Evolutionary conservation across 2,329 filamentous ascomycete genomes (phyloP).

Genomic region (Aspergillus tanneri): DNA sequence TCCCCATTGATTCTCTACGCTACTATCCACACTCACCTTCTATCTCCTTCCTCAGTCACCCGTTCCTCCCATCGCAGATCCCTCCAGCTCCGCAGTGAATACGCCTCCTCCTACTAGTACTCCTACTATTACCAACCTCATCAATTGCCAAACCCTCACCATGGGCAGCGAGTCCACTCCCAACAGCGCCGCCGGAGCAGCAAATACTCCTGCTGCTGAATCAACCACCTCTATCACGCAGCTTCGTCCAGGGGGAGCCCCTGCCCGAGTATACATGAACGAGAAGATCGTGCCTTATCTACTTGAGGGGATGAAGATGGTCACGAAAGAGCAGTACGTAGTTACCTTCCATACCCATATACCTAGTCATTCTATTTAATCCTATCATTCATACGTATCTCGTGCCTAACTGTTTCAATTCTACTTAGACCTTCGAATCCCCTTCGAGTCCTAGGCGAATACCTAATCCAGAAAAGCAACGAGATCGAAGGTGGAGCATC

Average conservation of each 20-base stretch:
- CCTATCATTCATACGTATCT: not conserved
- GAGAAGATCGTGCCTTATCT: slow-evolving; percentile 66
- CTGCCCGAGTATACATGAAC: slow-evolving; percentile 69
- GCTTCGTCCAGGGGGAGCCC: slow-evolving; percentile 64
- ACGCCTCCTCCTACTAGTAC: slow-evolving; percentile 6
- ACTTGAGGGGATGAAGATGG: slow-evolving; percentile 71
- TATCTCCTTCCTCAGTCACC: not conserved
- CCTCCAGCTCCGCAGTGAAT: not conserved
- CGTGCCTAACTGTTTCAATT: not conserved
- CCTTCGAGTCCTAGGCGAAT: slow-evolving; percentile 68
- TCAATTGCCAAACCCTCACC: not conserved
- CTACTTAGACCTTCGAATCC: slow-evolving; percentile 62
- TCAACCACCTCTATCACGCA: slow-evolving; percentile 45
- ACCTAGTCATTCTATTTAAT: not conserved
- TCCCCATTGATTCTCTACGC: not conserved
- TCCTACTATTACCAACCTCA: slow-evolving; percentile 3
- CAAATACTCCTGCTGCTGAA: slow-evolving; percentile 25
- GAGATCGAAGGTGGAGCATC: slow-evolving; percentile 56
- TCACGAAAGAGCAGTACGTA: slow-evolving; percentile 69
- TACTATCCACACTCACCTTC: not conserved
- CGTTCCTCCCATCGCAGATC: not conserved
- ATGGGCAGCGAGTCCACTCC: slow-evolving; percentile 23
- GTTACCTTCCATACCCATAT: not conserved
- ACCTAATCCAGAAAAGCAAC: slow-evolving; percentile 64
- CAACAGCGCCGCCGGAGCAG: slow-evolving; percentile 2